These are phyloP conservation scores for Pestalotiopsis fici DNA, from an alignment of 2,329 filamentous ascomycete genomes.

Conservation along the genomic window DNA sequence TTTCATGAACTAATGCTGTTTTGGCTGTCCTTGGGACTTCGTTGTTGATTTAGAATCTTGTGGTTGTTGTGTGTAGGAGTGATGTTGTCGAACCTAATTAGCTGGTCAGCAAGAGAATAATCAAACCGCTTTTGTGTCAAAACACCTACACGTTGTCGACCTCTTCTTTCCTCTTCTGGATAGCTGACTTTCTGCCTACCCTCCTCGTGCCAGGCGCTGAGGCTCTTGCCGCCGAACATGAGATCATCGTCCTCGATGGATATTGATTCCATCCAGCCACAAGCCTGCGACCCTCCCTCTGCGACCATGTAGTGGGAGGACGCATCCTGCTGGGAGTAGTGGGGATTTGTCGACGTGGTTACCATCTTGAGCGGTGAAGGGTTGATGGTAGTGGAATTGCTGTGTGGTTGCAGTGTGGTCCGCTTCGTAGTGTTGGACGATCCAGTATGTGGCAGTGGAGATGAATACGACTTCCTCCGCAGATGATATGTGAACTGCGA, in stretches of 20 bases:
- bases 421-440: slow-evolving; percentile 7
- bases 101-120: slow-evolving; percentile 10
- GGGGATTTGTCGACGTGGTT: slow-evolving; percentile 25
- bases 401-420: slow-evolving; percentile 4
- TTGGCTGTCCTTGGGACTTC: slow-evolving; percentile 20
- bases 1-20: slow-evolving; percentile 19
- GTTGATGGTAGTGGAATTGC: slow-evolving; percentile 21
- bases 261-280: slow-evolving; percentile 53
- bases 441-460: slow-evolving; percentile 10
- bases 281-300: slow-evolving; percentile 22
- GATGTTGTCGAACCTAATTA: slow-evolving; percentile 22
- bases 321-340: slow-evolving; percentile 23
- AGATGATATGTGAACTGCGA: slow-evolving; percentile 21
- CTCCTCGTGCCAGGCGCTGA: slow-evolving; percentile 63
- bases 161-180: slow-evolving; percentile 40
- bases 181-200: slow-evolving; percentile 47
- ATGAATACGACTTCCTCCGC: slow-evolving; percentile 8
- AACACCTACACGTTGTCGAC: slow-evolving; percentile 36
- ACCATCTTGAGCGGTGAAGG: slow-evolving; percentile 35
- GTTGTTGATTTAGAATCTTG: slow-evolving; percentile 18
- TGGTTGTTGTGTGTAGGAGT: slow-evolving; percentile 22
- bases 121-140: background rate
- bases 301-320: slow-evolving; percentile 27
- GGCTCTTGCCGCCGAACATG: slow-evolving; percentile 60
- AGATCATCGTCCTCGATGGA: slow-evolving; percentile 63